These are phyloP conservation scores for Carallia pectinifolia DNA, from an alignment of 345 rosid genomes.

Conservation along the genomic window DNA sequence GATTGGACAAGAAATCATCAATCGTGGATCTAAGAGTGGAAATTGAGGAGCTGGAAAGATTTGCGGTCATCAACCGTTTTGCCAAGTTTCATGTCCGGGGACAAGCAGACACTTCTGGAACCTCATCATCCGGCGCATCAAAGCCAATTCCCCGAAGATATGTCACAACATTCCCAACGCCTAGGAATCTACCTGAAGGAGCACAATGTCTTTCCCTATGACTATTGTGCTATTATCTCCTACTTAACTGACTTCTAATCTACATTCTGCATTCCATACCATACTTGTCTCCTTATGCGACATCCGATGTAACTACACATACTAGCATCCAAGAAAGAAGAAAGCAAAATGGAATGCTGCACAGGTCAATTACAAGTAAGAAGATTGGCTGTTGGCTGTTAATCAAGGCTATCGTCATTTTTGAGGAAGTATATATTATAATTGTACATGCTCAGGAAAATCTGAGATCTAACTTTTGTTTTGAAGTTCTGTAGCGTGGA, in stretches of 20 bases:
- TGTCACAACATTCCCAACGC: constrained; percentile 69
- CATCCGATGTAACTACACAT: constrained; percentile 16
- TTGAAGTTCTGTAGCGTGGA: constrained; percentile 30
- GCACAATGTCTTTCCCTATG: constrained; percentile 88
- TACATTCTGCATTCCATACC: constrained; percentile 25
- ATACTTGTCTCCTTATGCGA: background rate
- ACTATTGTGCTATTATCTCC: constrained; percentile 25
- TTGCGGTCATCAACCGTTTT: constrained; percentile 82
- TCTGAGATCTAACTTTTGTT: constrained; percentile 29
- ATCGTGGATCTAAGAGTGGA: constrained; percentile 71
- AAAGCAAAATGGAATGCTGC: constrained; percentile 25
- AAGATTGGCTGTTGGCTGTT: constrained; percentile 20
- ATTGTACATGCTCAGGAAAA: constrained; percentile 39
- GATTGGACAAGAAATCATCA: constrained; percentile 67
- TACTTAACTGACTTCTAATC: constrained; percentile 22
- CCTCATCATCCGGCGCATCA: constrained; percentile 40
- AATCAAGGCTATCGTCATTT: constrained; percentile 33
- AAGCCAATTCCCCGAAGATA: constrained; percentile 64
- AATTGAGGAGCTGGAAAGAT: constrained; percentile 70
- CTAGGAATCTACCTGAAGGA: constrained; percentile 76
- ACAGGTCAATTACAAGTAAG: constrained; percentile 21
- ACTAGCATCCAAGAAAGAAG: constrained; percentile 26
- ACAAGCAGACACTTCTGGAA: constrained; percentile 42
- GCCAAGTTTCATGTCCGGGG: constrained; percentile 80
- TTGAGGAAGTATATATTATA: constrained; percentile 38